Conservation (phyloP, 148 eudicot species). For the Euryodendron excelsum region DNA sequence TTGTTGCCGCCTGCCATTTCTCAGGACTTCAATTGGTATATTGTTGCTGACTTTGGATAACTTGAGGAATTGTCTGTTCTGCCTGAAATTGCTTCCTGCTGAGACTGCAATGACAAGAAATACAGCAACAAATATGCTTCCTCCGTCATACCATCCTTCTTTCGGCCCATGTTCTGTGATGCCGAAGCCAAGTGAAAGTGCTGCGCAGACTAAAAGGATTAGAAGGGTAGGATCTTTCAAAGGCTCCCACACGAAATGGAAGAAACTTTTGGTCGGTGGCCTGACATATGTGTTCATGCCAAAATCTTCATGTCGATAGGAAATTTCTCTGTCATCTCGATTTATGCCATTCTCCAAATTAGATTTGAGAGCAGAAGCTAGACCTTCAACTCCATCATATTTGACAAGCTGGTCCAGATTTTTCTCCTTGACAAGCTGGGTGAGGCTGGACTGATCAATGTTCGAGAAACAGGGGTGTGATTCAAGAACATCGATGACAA, state of each 20-base stretch:
- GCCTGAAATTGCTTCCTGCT: not conserved
- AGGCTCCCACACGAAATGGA: slow-evolving; percentile 21
- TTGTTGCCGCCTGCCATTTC: slow-evolving; percentile 22
- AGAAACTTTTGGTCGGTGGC: slow-evolving; percentile 16
- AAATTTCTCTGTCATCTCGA: not conserved
- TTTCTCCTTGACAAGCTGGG: too few species aligned
- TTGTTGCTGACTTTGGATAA: slow-evolving; percentile 4
- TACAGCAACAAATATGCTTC: slow-evolving; percentile 17
- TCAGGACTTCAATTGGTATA: slow-evolving; percentile 14
- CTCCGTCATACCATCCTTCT: slow-evolving; percentile 37
- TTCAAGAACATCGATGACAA: too few species aligned
- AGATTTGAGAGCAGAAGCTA: slow-evolving; percentile 13
- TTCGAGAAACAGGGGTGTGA: too few species aligned
- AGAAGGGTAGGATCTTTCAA: slow-evolving; percentile 14
- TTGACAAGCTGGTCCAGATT: not conserved
- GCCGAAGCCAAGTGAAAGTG: slow-evolving; percentile 18
- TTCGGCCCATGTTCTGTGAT: slow-evolving; percentile 16
- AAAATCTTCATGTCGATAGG: not conserved
- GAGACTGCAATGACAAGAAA: slow-evolving; percentile 4
- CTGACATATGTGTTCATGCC: slow-evolving; percentile 11
- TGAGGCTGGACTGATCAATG: too few species aligned
- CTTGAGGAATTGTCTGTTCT: not conserved
- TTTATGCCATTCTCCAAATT: slow-evolving; percentile 5
- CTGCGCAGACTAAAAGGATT: slow-evolving; percentile 14
- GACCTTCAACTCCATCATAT: not conserved